These are phyloP conservation scores for Calendula officinalis DNA, from an alignment of 129 eudicot species.

Conservation along the genomic window DNA sequence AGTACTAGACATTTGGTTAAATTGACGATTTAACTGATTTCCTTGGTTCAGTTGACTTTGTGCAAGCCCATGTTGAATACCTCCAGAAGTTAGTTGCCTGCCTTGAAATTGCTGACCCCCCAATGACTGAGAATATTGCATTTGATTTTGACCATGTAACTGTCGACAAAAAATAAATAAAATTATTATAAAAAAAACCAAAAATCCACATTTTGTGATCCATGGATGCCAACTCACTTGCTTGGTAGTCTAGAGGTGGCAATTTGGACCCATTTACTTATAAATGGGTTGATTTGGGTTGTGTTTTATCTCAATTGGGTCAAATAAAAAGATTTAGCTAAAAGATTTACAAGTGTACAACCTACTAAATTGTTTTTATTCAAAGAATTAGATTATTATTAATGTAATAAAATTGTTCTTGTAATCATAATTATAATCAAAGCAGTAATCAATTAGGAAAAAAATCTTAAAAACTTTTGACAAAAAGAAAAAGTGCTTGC, in stretches of 20 bases:
- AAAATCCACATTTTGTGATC: conserved; percentile 1
- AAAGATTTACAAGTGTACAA: neutral
- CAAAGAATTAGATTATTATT: neutral
- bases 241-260: neutral
- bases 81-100: conserved; percentile 75
- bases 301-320: neutral
- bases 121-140: conserved; percentile 87
- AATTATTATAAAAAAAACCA: conserved; percentile 3
- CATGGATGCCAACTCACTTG: neutral
- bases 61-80: conserved; percentile 73
- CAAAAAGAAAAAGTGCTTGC: neutral
- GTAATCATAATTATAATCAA: conserved; percentile 11
- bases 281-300: too few relatives aligned
- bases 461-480: neutral
- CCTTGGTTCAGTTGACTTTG: conserved; percentile 87
- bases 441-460: neutral
- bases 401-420: neutral
- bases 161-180: conserved; percentile 30
- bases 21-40: conserved; percentile 82
- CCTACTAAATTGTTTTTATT: neutral
- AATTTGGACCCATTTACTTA: too few relatives aligned
- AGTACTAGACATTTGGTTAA: conserved; percentile 82
- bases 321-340: neutral
- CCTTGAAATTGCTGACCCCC: conserved; percentile 82
- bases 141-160: conserved; percentile 81